Conservation (phyloP, 1,284 basidiomycete species). For the Caloboletus inedulis region DNA sequence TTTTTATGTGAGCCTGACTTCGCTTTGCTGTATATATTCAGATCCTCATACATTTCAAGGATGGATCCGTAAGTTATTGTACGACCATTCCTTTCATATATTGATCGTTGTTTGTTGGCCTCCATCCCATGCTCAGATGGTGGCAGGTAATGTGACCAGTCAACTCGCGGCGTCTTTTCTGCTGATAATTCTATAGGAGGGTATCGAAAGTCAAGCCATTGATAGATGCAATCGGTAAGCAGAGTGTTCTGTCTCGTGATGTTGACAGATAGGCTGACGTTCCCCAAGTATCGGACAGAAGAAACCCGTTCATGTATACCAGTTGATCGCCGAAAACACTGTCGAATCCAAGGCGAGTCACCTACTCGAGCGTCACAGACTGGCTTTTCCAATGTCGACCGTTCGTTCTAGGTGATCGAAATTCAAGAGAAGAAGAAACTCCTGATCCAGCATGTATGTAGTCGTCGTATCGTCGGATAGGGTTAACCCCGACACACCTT, state of each 20-base stretch:
- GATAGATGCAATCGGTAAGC: constrained; percentile 68
- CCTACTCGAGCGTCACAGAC: neutral
- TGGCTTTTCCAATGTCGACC: neutral
- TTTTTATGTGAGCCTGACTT: constrained; percentile 66
- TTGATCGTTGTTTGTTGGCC: constrained; percentile 12
- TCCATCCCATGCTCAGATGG: constrained; percentile 45
- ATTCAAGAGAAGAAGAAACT: constrained; percentile 81
- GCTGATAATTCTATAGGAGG: constrained; percentile 49
- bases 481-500: constrained; percentile 5
- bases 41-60: constrained; percentile 35
- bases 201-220: constrained; percentile 87
- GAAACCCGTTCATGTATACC: constrained; percentile 80
- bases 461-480: neutral
- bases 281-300: constrained; percentile 72
- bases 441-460: constrained; percentile 61
- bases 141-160: constrained; percentile 52
- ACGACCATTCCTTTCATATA: neutral
- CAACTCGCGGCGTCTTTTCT: neutral
- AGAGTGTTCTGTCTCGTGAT: neutral
- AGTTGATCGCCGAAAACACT: constrained; percentile 84
- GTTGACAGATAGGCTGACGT: constrained; percentile 3
- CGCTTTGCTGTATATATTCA: neutral
- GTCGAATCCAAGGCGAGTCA: constrained; percentile 71
- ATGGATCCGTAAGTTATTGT: constrained; percentile 75
- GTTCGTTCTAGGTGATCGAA: constrained; percentile 56